These are phyloP conservation scores for Ampelocalamus luodianensis DNA, from an alignment of 176 grass and related monocot genomes.

Conservation along the genomic window DNA sequence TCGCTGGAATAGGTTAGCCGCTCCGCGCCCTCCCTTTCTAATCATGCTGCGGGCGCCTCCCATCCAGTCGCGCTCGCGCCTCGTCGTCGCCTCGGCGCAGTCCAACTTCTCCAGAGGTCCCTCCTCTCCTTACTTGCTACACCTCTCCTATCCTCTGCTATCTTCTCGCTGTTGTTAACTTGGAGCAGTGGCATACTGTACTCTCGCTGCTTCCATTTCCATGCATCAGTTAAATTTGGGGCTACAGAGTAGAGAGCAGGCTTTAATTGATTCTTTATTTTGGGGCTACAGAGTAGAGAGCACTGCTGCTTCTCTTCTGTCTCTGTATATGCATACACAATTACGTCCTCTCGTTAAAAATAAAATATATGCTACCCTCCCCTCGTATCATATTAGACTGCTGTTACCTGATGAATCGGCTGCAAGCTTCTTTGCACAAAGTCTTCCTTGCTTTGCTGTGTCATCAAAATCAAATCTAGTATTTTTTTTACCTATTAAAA, in stretches of 20 bases:
- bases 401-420: no score
- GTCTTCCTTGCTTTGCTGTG: no score
- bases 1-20: neutral
- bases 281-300: neutral
- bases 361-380: no score
- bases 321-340: neutral
- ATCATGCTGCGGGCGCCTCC: neutral
- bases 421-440: no score
- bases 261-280: neutral
- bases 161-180: no score
- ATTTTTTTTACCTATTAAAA: no score
- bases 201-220: neutral
- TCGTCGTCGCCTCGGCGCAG: conserved; percentile 56
- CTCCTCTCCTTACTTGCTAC: neutral
- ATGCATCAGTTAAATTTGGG: neutral
- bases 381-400: no score
- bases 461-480: no score
- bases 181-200: neutral
- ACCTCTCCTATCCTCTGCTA: neutral
- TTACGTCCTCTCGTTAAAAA: no score
- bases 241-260: neutral
- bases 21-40: neutral
- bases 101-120: conserved; percentile 65
- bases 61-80: neutral
- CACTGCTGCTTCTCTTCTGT: neutral